Conservation (phyloP, 768 basidiomycete genomes). For the Ephemerocybe angulata region DNA sequence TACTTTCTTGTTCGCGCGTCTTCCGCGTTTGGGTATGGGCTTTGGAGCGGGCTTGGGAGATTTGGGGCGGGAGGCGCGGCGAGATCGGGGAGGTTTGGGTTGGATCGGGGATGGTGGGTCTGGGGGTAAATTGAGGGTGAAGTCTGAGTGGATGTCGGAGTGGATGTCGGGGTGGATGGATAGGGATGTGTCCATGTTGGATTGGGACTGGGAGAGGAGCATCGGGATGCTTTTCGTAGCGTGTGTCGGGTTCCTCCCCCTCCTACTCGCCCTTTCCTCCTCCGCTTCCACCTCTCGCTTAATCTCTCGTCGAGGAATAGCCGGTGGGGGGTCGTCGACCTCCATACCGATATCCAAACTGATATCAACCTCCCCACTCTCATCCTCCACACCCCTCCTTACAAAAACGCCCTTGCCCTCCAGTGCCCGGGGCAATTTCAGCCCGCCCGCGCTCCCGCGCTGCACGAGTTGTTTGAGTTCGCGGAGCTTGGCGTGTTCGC, state of each 20-base stretch:
- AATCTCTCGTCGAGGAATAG: background rate
- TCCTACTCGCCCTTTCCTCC: background rate
- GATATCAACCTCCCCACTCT: constrained; percentile 53
- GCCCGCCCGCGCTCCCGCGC: constrained; percentile 24
- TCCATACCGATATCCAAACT: constrained; percentile 23
- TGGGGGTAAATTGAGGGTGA: background rate
- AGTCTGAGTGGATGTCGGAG: background rate
- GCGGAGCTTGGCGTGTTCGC: constrained; percentile 49
- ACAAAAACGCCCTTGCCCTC: constrained; percentile 45
- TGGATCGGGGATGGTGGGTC: background rate
- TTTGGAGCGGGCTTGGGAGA: too few species aligned
- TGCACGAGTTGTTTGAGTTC: constrained; percentile 55
- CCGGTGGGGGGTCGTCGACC: background rate
- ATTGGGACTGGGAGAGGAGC: background rate
- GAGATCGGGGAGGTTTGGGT: background rate
- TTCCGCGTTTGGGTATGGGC: background rate
- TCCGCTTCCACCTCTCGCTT: background rate
- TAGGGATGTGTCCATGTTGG: background rate
- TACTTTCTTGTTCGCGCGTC: constrained; percentile 1
- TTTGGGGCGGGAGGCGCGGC: background rate
- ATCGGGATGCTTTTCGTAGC: background rate
- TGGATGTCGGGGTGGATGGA: background rate
- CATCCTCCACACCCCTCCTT: constrained; percentile 55
- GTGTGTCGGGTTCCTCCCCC: background rate
- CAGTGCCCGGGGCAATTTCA: constrained; percentile 24